These are phyloP conservation scores for Actinomortierella wolfii DNA, from an alignment of 371 early-diverging fungal genomes.

Conservation along the genomic window DNA sequence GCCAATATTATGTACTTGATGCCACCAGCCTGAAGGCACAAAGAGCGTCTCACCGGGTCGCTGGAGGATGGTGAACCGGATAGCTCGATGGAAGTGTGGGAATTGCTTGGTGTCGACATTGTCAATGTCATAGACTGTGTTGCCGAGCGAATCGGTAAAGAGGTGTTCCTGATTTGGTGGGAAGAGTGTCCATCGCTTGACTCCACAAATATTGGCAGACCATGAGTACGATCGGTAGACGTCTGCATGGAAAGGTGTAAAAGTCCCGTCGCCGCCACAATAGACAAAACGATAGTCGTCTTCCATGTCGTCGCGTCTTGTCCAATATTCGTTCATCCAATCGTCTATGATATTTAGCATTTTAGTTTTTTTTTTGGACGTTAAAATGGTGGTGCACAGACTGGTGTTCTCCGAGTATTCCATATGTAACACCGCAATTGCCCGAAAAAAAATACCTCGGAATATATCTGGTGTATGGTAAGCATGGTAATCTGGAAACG, in stretches of 20 bases:
- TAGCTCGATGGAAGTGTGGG: constrained; percentile 56
- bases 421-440: not conserved
- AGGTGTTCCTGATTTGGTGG: constrained; percentile 64
- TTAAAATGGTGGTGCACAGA: too few species aligned
- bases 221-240: constrained; percentile 80
- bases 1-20: constrained; percentile 74
- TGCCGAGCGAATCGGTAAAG: constrained; percentile 51
- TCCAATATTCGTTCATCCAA: constrained; percentile 77
- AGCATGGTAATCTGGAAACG: constrained; percentile 53
- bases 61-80: constrained; percentile 57
- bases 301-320: constrained; percentile 32
- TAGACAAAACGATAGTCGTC: constrained; percentile 80
- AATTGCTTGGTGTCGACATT: constrained; percentile 55
- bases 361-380: too few species aligned
- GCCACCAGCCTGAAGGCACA: constrained; percentile 80
- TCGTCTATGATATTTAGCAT: constrained; percentile 52
- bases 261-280: constrained; percentile 71
- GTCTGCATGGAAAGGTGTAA: constrained; percentile 81
- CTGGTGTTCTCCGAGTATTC: too few species aligned
- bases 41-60: constrained; percentile 69
- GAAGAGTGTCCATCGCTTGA: constrained; percentile 74
- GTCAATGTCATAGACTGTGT: constrained; percentile 63
- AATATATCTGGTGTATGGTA: constrained; percentile 58
- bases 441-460: constrained; percentile 44
- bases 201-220: constrained; percentile 79